A percentile compares a stretch with the other conserved stretches of the same genome.
phyloP scores from a whole-genome alignment of 805 yeast species.

The Trichomonascus vanleenenianus region DNA sequence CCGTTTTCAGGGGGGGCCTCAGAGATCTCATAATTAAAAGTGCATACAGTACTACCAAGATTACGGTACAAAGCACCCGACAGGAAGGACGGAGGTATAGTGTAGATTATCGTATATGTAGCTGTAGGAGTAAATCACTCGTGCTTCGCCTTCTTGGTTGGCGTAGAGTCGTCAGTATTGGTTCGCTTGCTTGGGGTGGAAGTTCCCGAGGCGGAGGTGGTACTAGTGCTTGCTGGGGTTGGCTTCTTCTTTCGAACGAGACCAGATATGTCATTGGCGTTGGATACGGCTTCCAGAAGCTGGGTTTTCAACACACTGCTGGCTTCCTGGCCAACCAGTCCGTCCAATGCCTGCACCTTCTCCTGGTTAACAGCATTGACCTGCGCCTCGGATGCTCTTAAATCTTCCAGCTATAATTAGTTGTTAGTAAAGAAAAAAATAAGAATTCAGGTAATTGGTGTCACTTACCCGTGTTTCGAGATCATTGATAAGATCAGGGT shows the following conservation, averaged over 20 bases:
- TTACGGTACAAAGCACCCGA: too few species aligned
- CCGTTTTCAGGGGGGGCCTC: too few species aligned
- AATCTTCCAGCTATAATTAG: neutral
- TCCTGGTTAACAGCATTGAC: constrained; percentile 1
- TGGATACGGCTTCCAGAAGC: constrained; percentile 12
- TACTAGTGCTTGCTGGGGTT: too few species aligned
- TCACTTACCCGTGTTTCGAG: constrained; percentile 22
- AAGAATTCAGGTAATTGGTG: too few species aligned
- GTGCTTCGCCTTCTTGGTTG: too few species aligned
- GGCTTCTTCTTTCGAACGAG: constrained; percentile 21
- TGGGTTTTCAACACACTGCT: constrained; percentile 5
- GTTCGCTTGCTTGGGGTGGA: neutral
- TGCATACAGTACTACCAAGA: too few species aligned
- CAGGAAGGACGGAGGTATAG: too few species aligned
- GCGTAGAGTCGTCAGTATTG: too few species aligned
- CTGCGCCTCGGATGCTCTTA: constrained; percentile 6
- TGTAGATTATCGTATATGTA: too few species aligned
- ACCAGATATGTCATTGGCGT: constrained; percentile 26
- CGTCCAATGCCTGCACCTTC: constrained; percentile 14
- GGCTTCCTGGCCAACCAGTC: constrained; percentile 15
- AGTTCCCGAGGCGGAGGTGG: neutral
- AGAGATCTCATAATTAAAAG: too few species aligned
- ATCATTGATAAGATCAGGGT: constrained; percentile 26
- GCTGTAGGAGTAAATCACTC: too few species aligned
- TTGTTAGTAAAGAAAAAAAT: neutral